Evolutionary conservation across 225 moss, liverwort and hornwort species (phyloP).

Genomic region (Physcomitrium patens): DNA sequence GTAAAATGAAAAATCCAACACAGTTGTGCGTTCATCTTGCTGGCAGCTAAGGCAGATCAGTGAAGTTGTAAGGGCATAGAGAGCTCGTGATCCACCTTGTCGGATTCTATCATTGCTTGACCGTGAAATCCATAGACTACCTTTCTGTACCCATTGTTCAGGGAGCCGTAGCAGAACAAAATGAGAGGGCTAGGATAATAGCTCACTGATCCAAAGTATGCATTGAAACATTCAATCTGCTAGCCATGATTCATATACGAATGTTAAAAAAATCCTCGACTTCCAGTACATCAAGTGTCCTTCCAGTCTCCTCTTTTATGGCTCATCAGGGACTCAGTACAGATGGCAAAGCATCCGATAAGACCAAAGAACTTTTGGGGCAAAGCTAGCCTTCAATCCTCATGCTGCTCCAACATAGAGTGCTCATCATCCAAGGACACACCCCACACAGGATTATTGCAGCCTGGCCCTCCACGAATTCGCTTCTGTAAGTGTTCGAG

Average conservation of each 20-base stretch:
- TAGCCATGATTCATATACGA: conserved; percentile 5
- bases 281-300: conserved; percentile 3
- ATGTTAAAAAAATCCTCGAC: background rate
- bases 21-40: conserved; percentile 24
- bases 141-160: conserved; percentile 21
- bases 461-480: conserved; percentile 53
- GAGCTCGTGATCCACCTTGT: conserved; percentile 13
- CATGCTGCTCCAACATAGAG: conserved; percentile 56
- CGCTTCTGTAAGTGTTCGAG: conserved; percentile 79
- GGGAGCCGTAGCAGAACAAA: conserved; percentile 26
- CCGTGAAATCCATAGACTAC: conserved; percentile 19
- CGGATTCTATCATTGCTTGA: conserved; percentile 7
- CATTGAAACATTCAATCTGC: conserved; percentile 23
- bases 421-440: conserved; percentile 63
- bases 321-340: conserved; percentile 5
- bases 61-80: conserved; percentile 13
- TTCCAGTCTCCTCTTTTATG: background rate
- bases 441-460: conserved; percentile 55
- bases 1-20: conserved; percentile 4
- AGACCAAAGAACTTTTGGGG: background rate
- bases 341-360: conserved; percentile 3
- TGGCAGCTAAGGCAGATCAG: conserved; percentile 7
- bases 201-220: conserved; percentile 19
- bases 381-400: conserved; percentile 24
- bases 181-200: conserved; percentile 15